Base-by-base conservation (phyloP, 1,139 yeast species). In the Hyphopichia burtonii region DNA sequence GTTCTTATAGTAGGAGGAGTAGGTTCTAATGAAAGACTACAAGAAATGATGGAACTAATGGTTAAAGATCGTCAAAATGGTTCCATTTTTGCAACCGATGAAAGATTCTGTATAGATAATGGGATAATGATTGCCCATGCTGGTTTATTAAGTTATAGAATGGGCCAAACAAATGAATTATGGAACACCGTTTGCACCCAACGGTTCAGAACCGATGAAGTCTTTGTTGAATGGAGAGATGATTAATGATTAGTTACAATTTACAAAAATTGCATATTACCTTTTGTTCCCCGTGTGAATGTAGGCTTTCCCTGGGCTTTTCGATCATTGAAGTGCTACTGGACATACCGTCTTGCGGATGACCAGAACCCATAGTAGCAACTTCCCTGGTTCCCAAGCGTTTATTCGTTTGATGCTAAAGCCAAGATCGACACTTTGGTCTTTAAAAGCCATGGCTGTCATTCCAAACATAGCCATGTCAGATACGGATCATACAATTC, bases 111-210 rank as follows among this genome's bases (percentile, higher is more conserved):
- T 65, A 93, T 93, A 41, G 99, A 93, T 60, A 93, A 93, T 57
- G 98, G 99, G 10, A 93, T 93, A 38, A 93, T 93, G 99, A 93
- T 93, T 57, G 99, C 99, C 1, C 99, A 93, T 60, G 98, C 99
- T 0, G 99, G 99, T 0, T 68, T 93, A 40, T 65, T 93, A 48
- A 88, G 87, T 41, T 90, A 83, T 59, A 74, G 98, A 56, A 87
- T 84, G 73, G 97, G 97, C 0, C 82, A 79, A 46, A 80, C 80
- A 1, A 74, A 69, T 34, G 75, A 71, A 9, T 55, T 91, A 39
- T 62, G 71, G 37, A 80, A 88, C 44, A 86, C 96, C 0, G 93
- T 88, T 1, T 93, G 97, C 54, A 86, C 96, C 0, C 99, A 93
- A 61, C 75, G 95, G 55, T 93, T 89, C 63, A 73, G 99, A 60